phyloP scores from a whole-genome alignment of 164 flowering plant species.

The Dillenia suffruticosa region DNA sequence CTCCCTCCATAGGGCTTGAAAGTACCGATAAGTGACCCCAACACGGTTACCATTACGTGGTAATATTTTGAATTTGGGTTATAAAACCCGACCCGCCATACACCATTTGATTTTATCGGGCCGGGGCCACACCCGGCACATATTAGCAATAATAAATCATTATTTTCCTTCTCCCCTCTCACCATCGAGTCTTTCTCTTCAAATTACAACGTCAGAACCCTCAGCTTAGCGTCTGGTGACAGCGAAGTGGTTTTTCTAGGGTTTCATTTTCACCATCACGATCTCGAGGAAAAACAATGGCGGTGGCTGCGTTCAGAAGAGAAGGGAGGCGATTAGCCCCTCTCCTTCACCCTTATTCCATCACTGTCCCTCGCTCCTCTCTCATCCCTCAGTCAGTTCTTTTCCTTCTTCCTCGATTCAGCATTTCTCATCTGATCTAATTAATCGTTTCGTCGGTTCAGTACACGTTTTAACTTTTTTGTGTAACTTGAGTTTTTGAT shows the following conservation, averaged over 20 bases:
- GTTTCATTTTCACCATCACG: slow-evolving; percentile 15
- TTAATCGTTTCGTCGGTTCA: not conserved
- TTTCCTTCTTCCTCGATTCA: not conserved
- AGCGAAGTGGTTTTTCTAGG: slow-evolving; percentile 14
- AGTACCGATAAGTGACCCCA: too few relatives aligned
- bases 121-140: too few relatives aligned
- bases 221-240: too few relatives aligned
- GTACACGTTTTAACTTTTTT: not conserved
- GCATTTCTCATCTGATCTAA: too few relatives aligned
- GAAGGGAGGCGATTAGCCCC: slow-evolving; percentile 67
- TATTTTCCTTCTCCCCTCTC: not conserved
- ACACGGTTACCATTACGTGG: too few relatives aligned
- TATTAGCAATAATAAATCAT: too few relatives aligned
- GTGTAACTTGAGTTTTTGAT: not conserved
- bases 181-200: not conserved
- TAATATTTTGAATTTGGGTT: too few relatives aligned
- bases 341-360: slow-evolving; percentile 39
- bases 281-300: slow-evolving; percentile 38
- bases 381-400: slow-evolving; percentile 42
- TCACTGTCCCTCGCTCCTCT: slow-evolving; percentile 50
- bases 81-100: too few relatives aligned
- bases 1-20: too few relatives aligned
- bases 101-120: too few relatives aligned
- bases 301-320: slow-evolving; percentile 78
- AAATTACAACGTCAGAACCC: not conserved